Evolutionary conservation across 2,329 filamentous ascomycete genomes (phyloP).

Genomic region (Diaporthe nobilis): DNA sequence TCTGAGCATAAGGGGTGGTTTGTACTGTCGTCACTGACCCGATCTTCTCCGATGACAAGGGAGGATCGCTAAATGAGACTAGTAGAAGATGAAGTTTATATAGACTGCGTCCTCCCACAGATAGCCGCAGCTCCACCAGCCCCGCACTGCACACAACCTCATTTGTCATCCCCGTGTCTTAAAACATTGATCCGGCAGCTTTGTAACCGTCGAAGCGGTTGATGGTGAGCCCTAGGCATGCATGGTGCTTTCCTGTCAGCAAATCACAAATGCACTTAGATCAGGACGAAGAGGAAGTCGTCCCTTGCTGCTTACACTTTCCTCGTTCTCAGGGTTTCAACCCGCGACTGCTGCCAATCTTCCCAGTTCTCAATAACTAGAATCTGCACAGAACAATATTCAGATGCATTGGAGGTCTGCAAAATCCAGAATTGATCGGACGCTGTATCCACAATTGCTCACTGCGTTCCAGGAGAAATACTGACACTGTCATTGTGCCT

Average conservation of each 20-base stretch:
- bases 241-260: no score
- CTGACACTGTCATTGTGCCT: not conserved
- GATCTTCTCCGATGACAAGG: not conserved
- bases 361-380: not conserved
- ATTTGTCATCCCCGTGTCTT: conserved; percentile 12
- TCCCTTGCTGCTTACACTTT: not conserved
- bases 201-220: not conserved
- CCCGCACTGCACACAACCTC: not conserved
- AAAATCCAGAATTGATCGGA: not conserved
- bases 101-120: not conserved
- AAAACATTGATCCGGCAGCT: not conserved
- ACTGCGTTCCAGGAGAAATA: not conserved
- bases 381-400: not conserved
- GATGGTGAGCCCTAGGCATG: not conserved
- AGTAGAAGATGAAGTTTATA: conserved; percentile 3
- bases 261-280: not conserved
- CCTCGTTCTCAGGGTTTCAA: not conserved
- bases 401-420: not conserved
- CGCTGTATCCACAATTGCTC: not conserved
- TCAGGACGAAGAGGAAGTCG: not conserved
- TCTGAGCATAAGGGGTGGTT: conserved; percentile 26
- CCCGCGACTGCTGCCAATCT: not conserved
- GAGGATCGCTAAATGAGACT: not conserved
- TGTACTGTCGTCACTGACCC: not conserved
- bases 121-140: conserved; percentile 3